Evolutionary conservation across 257 asterid genomes (phyloP), one percentile per base, ranked within the genome.

Genomic region (Cordia subcordata): DNA sequence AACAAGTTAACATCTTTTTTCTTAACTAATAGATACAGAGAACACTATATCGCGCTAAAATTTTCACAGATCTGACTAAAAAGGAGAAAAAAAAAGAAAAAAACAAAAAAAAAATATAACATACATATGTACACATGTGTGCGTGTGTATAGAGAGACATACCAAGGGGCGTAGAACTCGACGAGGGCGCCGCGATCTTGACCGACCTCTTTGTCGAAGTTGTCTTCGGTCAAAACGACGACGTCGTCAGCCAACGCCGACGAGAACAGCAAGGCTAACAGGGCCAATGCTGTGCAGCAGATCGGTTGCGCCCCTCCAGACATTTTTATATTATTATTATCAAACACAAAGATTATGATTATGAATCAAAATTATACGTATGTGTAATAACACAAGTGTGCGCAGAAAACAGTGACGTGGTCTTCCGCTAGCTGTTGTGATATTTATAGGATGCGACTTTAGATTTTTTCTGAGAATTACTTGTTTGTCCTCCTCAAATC

Each of bases 161-260:
- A 90, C 97, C 97, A 86, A 13, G 97, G 97, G 69, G 97, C 95
- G 62, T 90, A 90, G 78, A 90, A 90, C 69, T 90, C 95, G 45
- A 90, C 92, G 65, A 89, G 94, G 66, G 97, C 95, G 47, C 72
- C 90, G 61, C 90, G 92, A 81, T 89, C 94, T 71, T 82, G 86
- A 63, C 97, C 95, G 73, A 89, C 90, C 75, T 86, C 92, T 38
- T 89, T 81, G 60, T 89, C 95, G 67, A 89, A 89, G 77, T 82
- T 89, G 5, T 81, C 88, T 63, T 81, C 90, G 57, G 97, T 89
- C 81, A 89, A 69, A 60, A 89, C 90, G 13, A 86, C 68, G 61
- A 86, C 95, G 57, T 82, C 47, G 15, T 84, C 94, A 3, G 94
- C 85, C 53, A 87, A 72, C 16, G 80, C 79, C 47, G 79, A 66